Evolutionary conservation across 495 filamentous ascomycete species (phyloP), one percentile per base, ranked within the genome.

Genomic region (Aspergillus nidulans): DNA sequence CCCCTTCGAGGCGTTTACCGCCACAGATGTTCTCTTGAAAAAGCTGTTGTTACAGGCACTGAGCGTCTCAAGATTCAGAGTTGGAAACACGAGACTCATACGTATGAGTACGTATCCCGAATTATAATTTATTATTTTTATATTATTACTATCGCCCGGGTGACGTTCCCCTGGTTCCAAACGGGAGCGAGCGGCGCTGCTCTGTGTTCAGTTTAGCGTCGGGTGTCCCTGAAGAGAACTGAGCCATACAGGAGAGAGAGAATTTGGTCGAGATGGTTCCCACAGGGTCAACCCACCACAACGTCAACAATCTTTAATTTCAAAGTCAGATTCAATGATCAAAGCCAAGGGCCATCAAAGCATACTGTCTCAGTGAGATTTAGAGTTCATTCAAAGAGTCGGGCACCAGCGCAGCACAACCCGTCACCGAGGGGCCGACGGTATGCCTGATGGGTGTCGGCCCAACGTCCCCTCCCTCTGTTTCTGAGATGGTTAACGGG

Each of bases 391-490:
- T 36, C 45, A 46, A 47, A 55, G 39, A 43, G 55, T 66, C 57
- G 66, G 66, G 63, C 60, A 65, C 43, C 58, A 61, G 48, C 59
- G 44, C 60, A 58, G 57, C 56, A 15, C 30, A 32, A 23, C 49
- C 36, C 12, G 38, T 45, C 30, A 43, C 57, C 52, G 44, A 51
- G 52, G 47, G 57, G 39, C 57, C 52, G 44, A 51, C 52, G 47
- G 57, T 53, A 44, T 53, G 56, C 24, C 28, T 36, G 47, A 42
- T 16, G 32, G 1, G 18, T 21, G 25, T 39, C 47, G 30, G 47
- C 47, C 47, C 47, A 49, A 49, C 44, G 5, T 16, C 24, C 13
- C 23, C 13, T 43, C 40, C 40, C 3, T 19, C 40, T 43, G 19
- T 39, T 39, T 16, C 15, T 3, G 6, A 4, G 1, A 12, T 6